Evolutionary conservation across 2,329 filamentous ascomycete species (phyloP).

Genomic region (Colletotrichum sp.): DNA sequence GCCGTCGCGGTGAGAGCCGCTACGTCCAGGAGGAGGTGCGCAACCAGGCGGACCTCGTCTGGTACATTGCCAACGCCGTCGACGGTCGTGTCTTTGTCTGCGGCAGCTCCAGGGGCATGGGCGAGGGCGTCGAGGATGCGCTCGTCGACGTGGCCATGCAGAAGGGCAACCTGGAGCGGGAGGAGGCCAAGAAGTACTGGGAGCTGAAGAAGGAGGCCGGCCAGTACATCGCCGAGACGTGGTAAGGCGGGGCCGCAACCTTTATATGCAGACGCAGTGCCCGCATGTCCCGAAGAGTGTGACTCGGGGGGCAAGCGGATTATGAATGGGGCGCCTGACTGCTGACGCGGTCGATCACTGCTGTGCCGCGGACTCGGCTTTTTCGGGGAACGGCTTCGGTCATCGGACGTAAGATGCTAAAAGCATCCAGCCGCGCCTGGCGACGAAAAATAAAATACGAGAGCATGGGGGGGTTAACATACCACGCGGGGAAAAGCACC

Average conservation of each 20-base stretch:
- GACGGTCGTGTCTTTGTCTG: conserved; percentile 97
- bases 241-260: conserved; percentile 43
- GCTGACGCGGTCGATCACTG: conserved; percentile 6
- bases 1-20: conserved; percentile 75
- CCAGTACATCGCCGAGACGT: conserved; percentile 91
- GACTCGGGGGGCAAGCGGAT: not conserved
- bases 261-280: not conserved
- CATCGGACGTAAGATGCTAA: conserved; percentile 8
- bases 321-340: not conserved
- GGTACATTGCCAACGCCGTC: conserved; percentile 96
- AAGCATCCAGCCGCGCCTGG: not conserved
- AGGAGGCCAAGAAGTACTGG: conserved; percentile 90
- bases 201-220: conserved; percentile 87
- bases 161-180: conserved; percentile 84
- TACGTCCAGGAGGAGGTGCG: conserved; percentile 97
- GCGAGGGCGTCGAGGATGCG: conserved; percentile 89
- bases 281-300: not conserved
- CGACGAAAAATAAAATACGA: not conserved
- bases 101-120: conserved; percentile 95
- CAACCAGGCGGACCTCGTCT: conserved; percentile 93
- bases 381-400: not conserved
- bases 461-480: not conserved
- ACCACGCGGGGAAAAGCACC: not conserved
- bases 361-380: conserved; percentile 8
- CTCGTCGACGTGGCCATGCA: conserved; percentile 90